These are phyloP conservation scores for Sextonia rubra DNA, from an alignment of 164 flowering plant genomes.

Conservation along the genomic window DNA sequence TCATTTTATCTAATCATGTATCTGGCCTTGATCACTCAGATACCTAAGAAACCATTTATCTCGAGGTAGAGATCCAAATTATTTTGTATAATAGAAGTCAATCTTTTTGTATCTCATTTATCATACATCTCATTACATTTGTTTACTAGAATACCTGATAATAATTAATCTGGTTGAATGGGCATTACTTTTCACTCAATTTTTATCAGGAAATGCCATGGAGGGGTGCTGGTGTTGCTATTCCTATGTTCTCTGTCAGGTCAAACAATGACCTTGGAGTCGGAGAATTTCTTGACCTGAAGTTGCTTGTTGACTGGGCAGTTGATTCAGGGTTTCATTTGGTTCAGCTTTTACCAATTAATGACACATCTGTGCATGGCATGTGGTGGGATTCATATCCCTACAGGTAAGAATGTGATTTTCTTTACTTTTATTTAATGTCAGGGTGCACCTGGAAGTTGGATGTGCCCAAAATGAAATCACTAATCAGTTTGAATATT, in stretches of 20 bases:
- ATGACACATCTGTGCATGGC: slow-evolving; percentile 90
- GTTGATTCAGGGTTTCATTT: slow-evolving; percentile 87
- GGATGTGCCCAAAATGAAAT: neutral
- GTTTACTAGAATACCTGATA: neutral
- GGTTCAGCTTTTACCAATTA: slow-evolving; percentile 94
- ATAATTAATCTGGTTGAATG: neutral
- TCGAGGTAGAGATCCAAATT: too few species aligned
- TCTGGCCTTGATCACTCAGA: too few species aligned
- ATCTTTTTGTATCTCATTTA: neutral
- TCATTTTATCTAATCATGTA: too few species aligned
- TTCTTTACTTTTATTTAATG: neutral
- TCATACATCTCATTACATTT: neutral
- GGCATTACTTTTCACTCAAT: neutral
- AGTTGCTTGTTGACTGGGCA: slow-evolving; percentile 90
- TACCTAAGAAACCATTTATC: too few species aligned
- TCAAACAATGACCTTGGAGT: slow-evolving; percentile 92
- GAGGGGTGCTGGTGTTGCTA: slow-evolving; percentile 95
- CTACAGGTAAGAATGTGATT: slow-evolving; percentile 57
- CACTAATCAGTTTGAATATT: too few species aligned
- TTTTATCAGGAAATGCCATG: slow-evolving; percentile 75
- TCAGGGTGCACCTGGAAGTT: neutral
- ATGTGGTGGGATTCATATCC: slow-evolving; percentile 99
- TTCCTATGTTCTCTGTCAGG: slow-evolving; percentile 92
- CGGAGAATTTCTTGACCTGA: slow-evolving; percentile 97
- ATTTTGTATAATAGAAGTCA: too few species aligned